phyloP scores from a whole-genome alignment of 768 basidiomycete species.

The Serendipita indica region DNA sequence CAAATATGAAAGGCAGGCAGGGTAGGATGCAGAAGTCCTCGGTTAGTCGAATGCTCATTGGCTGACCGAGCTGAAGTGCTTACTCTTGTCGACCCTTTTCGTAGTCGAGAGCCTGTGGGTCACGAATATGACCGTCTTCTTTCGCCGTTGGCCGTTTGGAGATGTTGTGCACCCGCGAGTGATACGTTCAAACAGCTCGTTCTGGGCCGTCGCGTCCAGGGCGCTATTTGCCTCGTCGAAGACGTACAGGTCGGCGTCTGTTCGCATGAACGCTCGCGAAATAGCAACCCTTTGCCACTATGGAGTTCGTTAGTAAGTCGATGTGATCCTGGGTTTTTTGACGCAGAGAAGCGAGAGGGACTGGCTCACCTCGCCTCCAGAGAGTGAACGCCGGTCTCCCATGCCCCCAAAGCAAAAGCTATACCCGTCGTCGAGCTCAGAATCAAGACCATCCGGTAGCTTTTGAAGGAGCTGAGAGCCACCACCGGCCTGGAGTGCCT shows the following conservation, averaged over 20 bases:
- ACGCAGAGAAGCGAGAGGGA: not conserved
- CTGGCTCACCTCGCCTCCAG: not conserved
- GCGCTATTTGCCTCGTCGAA: constrained; percentile 79
- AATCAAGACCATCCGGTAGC: constrained; percentile 58
- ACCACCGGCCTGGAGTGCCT: constrained; percentile 57
- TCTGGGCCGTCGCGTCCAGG: constrained; percentile 66
- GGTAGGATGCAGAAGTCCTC: not conserved
- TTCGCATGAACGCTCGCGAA: constrained; percentile 77
- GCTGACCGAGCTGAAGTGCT: not conserved
- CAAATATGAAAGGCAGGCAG: not conserved
- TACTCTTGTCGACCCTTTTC: constrained; percentile 66
- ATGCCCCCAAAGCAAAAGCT: constrained; percentile 14
- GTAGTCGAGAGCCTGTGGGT: constrained; percentile 73
- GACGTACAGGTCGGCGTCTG: constrained; percentile 64
- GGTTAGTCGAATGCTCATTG: not conserved
- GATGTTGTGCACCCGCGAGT: constrained; percentile 45
- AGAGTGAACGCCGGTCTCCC: not conserved
- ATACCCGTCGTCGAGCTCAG: constrained; percentile 40
- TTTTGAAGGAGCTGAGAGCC: constrained; percentile 50
- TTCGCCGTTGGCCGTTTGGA: constrained; percentile 32
- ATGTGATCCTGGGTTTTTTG: not conserved
- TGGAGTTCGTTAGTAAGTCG: constrained; percentile 12
- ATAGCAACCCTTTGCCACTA: constrained; percentile 83
- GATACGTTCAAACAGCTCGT: constrained; percentile 63
- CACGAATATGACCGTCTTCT: constrained; percentile 66